Percentiles rank a stretch among this genome's conserved stretches.
Evolutionary conservation across 495 filamentous ascomycete species (phyloP).

Genomic region (Rhypophila decipiens): DNA sequence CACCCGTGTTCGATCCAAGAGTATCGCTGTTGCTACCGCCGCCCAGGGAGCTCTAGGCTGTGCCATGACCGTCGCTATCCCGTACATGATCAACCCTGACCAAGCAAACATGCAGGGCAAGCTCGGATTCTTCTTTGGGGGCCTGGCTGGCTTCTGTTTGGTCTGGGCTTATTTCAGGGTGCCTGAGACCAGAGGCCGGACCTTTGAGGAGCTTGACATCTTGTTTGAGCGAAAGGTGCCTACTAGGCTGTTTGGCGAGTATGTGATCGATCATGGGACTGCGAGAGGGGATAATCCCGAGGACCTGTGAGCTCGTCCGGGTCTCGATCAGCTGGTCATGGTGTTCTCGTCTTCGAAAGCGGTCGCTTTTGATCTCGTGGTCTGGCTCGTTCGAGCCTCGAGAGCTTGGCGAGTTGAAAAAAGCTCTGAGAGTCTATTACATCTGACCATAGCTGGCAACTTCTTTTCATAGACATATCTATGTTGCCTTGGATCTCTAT

Average conservation of each 20-base stretch:
- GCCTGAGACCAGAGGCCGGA: constrained; percentile 54
- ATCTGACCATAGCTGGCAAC: no score
- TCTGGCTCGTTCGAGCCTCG: no score
- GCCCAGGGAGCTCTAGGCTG: constrained; percentile 54
- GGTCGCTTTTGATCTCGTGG: no score
- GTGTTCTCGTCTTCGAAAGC: no score
- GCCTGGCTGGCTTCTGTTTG: constrained; percentile 38
- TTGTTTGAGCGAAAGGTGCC: constrained; percentile 46
- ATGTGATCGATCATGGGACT: constrained; percentile 23
- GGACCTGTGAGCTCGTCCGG: no score
- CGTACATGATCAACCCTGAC: constrained; percentile 62
- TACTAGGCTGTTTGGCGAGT: constrained; percentile 44
- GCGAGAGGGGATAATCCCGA: neutral
- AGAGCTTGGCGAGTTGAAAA: no score
- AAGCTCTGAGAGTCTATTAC: no score
- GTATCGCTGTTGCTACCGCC: constrained; percentile 56
- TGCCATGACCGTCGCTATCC: constrained; percentile 56
- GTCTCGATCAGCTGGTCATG: no score
- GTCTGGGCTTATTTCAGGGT: constrained; percentile 49
- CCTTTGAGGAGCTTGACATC: constrained; percentile 53
- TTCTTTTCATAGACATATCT: no score
- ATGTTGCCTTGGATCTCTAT: no score
- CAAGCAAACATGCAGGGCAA: constrained; percentile 59
- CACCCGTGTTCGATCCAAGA: constrained; percentile 54
- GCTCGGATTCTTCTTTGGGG: constrained; percentile 63